These are phyloP conservation scores for Aureobasidium sp. DNA, from an alignment of 2,329 filamentous ascomycete species.

Conservation along the genomic window DNA sequence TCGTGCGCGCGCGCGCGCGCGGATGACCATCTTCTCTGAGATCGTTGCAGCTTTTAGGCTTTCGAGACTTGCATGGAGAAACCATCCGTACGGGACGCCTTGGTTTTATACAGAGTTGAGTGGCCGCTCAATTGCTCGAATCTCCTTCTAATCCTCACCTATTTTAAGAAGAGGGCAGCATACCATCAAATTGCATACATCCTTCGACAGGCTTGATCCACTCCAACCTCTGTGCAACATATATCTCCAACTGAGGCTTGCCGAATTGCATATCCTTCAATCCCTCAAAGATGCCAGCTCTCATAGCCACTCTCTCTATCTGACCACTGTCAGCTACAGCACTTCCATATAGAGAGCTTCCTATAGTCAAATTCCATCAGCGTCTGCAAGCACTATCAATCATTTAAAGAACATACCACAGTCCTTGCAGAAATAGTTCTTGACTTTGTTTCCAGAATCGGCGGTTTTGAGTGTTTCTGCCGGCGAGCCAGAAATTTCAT, in stretches of 20 bases:
- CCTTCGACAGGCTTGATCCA: constrained; percentile 45
- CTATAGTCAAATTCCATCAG: constrained; percentile 30
- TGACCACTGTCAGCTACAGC: constrained; percentile 40
- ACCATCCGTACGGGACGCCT: too few species aligned
- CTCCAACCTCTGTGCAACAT: constrained; percentile 36
- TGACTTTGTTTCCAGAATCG: constrained; percentile 60
- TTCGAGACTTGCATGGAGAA: neutral
- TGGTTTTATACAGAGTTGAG: too few species aligned
- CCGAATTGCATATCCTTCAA: constrained; percentile 39
- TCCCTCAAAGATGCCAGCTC: constrained; percentile 51
- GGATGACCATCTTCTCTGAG: neutral
- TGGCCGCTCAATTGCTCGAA: too few species aligned
- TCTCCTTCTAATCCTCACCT: too few species aligned
- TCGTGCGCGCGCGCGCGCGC: neutral
- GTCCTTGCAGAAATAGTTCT: constrained; percentile 64
- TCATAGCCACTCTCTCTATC: constrained; percentile 37
- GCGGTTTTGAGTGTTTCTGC: constrained; percentile 56
- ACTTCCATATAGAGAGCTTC: constrained; percentile 26
- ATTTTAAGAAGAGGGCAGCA: constrained; percentile 35
- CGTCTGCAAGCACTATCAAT: too few species aligned
- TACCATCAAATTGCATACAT: constrained; percentile 45
- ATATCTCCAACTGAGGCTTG: constrained; percentile 49
- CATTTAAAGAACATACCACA: constrained; percentile 54
- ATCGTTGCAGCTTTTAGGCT: neutral
- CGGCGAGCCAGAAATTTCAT: constrained; percentile 55